phyloP scores from a whole-genome alignment of 2,329 filamentous ascomycete genomes.

The Phyllosticta citrichinensis region DNA sequence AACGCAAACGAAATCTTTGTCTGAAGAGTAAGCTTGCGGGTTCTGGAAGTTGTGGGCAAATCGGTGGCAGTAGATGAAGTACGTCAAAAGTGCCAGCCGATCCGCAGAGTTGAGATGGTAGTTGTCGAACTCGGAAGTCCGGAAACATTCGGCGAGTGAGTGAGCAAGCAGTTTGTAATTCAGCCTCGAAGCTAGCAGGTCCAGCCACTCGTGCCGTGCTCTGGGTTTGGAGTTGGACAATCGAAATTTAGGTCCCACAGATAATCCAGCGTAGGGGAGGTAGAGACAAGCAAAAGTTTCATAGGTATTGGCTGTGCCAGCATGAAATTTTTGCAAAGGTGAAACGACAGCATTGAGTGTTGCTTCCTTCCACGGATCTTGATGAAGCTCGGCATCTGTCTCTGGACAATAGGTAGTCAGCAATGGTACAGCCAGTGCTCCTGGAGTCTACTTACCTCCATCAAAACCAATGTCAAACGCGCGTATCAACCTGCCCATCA shows the following conservation, averaged over 20 bases:
- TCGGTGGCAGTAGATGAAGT: slow-evolving; percentile 49
- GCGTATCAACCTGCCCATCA: neutral
- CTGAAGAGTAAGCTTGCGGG: slow-evolving; percentile 32
- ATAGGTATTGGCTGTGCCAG: slow-evolving; percentile 11
- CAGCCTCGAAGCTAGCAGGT: slow-evolving; percentile 36
- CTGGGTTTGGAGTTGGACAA: neutral
- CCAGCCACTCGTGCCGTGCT: slow-evolving; percentile 21
- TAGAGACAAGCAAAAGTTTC: slow-evolving; percentile 5
- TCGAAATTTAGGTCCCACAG: slow-evolving; percentile 15
- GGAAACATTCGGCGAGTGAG: slow-evolving; percentile 23
- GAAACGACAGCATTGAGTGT: slow-evolving; percentile 11
- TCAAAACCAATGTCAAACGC: neutral
- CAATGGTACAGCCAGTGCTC: neutral
- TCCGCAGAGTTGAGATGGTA: slow-evolving; percentile 23
- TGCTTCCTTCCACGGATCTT: neutral
- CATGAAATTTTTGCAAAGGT: slow-evolving; percentile 24
- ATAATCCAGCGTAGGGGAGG: slow-evolving; percentile 11
- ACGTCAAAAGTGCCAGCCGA: slow-evolving; percentile 48
- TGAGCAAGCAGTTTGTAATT: slow-evolving; percentile 39
- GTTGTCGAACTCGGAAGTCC: slow-evolving; percentile 17
- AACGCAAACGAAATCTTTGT: slow-evolving; percentile 46
- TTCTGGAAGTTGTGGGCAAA: slow-evolving; percentile 33
- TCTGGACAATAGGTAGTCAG: neutral
- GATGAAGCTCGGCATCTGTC: neutral
- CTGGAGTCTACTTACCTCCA: neutral